Evolutionary conservation across 2,329 filamentous ascomycete genomes (phyloP).

Genomic region (Bertia moriformis): DNA sequence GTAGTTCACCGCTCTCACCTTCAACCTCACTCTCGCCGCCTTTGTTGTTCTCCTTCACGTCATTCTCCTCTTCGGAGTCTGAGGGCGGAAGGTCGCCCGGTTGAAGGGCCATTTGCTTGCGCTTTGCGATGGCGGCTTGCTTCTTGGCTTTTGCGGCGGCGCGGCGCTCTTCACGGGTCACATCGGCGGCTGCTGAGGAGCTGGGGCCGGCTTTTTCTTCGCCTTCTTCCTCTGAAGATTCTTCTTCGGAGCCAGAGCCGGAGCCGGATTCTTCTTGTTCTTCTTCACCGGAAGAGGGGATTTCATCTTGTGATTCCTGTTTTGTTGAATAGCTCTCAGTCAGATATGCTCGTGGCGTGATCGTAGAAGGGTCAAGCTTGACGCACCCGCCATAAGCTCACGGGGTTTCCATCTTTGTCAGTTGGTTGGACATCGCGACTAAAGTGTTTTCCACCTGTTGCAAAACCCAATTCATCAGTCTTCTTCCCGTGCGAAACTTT

Average conservation of each 20-base stretch:
- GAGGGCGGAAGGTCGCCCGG: conserved; percentile 76
- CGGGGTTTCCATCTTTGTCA: conserved; percentile 75
- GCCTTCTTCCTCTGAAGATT: conserved; percentile 31
- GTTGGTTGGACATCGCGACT: conserved; percentile 79
- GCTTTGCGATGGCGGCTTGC: conserved; percentile 69
- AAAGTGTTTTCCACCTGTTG: conserved; percentile 79
- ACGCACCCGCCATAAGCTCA: conserved; percentile 69
- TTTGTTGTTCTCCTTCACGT: too few relatives aligned
- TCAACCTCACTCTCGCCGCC: conserved; percentile 24
- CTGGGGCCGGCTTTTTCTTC: conserved; percentile 31
- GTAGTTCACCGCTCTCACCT: conserved; percentile 46
- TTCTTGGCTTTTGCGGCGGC: conserved; percentile 82
- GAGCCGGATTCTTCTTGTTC: conserved; percentile 32
- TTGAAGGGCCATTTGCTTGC: conserved; percentile 56
- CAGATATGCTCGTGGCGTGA: background rate
- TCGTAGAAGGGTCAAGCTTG: background rate
- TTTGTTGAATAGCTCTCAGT: background rate
- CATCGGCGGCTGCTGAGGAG: conserved; percentile 25
- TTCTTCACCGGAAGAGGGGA: conserved; percentile 20
- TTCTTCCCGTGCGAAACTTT: too few relatives aligned
- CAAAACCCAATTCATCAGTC: conserved; percentile 4
- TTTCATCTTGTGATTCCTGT: conserved; percentile 28
- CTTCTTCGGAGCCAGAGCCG: conserved; percentile 26
- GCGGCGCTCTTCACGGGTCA: conserved; percentile 78
- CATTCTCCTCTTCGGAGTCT: conserved; percentile 46